Conservation (phyloP, 1,284 basidiomycete species). For the Microbotryum saponariae region DNA sequence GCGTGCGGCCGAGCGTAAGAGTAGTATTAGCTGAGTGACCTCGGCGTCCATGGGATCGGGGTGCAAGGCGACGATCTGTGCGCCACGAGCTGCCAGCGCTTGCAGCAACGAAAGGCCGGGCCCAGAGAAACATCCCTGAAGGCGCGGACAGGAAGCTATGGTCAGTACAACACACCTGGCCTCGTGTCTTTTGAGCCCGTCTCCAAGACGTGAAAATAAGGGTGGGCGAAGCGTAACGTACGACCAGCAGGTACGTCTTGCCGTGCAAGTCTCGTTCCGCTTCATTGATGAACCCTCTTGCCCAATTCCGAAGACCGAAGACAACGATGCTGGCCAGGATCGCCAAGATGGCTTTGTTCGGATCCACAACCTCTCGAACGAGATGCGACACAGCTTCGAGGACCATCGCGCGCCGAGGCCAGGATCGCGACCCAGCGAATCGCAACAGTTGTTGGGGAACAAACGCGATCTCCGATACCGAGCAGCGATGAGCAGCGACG, state of each 20-base stretch:
- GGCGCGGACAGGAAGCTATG: background rate
- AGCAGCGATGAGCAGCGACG: too few relatives aligned
- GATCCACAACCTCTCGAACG: too few relatives aligned
- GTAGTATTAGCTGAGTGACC: constrained; percentile 31
- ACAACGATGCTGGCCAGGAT: background rate
- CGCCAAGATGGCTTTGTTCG: too few relatives aligned
- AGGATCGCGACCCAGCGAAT: too few relatives aligned
- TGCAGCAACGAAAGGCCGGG: constrained; percentile 19
- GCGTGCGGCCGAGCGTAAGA: constrained; percentile 24
- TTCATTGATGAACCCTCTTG: constrained; percentile 11
- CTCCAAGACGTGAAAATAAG: background rate
- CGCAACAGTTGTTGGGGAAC: too few relatives aligned
- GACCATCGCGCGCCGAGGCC: too few relatives aligned
- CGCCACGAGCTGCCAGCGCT: constrained; percentile 26
- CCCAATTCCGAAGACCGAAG: constrained; percentile 1
- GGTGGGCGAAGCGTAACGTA: background rate
- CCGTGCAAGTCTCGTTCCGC: constrained; percentile 18
- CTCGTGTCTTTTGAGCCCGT: background rate
- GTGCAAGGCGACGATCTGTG: constrained; percentile 30
- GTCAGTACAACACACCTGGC: background rate
- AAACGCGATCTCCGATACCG: too few relatives aligned
- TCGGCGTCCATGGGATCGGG: constrained; percentile 19
- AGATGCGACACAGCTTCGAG: too few relatives aligned
- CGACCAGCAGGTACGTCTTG: constrained; percentile 24
- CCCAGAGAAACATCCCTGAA: constrained; percentile 24